Conservation (phyloP, 257 asterid genomes). For the Rauvolfia tetraphylla region DNA sequence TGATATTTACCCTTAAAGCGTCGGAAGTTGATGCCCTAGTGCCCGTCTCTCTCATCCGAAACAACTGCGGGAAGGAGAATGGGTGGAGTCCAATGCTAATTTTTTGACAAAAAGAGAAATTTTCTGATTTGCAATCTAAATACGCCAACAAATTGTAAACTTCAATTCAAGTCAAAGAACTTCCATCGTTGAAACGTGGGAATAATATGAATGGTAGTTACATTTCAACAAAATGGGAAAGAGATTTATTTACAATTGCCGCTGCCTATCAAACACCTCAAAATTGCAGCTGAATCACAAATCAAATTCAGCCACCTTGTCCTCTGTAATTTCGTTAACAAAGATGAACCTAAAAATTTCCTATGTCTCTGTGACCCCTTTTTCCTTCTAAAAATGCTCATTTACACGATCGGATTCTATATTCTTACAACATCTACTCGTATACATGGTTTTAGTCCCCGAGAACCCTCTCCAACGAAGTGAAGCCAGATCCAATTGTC, state of each 20-base stretch:
- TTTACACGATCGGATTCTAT: slow-evolving; percentile 52
- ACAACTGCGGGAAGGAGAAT: no score
- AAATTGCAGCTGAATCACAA: slow-evolving; percentile 22
- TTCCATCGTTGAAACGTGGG: not conserved
- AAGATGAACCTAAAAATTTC: slow-evolving; percentile 8
- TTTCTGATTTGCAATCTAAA: no score
- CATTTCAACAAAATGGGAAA: not conserved
- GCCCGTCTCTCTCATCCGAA: no score
- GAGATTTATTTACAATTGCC: slow-evolving; percentile 14
- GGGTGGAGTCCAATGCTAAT: no score
- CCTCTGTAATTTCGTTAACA: not conserved
- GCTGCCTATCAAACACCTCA: slow-evolving; percentile 9
- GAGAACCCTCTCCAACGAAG: slow-evolving; percentile 20
- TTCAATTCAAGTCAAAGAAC: not conserved
- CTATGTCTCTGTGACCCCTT: slow-evolving; percentile 7
- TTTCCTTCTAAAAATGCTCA: slow-evolving; percentile 28
- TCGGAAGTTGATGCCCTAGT: no score
- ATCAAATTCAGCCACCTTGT: slow-evolving; percentile 8
- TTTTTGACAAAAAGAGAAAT: no score
- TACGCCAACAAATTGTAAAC: not conserved
- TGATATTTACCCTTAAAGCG: no score
- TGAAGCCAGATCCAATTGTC: slow-evolving; percentile 5
- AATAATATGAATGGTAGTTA: not conserved
- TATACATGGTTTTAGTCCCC: slow-evolving; percentile 46
- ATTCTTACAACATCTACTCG: slow-evolving; percentile 51